Conservation (phyloP, 208 protist genomes). For the Leishmania amazonensis region DNA sequence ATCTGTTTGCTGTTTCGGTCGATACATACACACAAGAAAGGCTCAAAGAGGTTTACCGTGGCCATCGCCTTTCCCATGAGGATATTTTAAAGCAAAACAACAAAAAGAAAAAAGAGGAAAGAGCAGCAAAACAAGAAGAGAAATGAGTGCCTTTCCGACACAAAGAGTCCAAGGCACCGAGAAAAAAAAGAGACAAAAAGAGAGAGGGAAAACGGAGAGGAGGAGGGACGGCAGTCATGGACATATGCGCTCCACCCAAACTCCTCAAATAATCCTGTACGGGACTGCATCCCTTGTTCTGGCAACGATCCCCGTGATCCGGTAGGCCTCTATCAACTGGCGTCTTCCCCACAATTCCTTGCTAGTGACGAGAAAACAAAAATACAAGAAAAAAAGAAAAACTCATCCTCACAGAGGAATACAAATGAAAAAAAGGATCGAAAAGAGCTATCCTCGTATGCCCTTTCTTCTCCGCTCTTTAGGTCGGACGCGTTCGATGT, state of each 20-base stretch:
- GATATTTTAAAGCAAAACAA: not conserved
- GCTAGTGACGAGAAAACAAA: not conserved
- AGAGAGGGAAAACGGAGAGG: slow-evolving; percentile 13
- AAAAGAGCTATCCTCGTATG: not conserved
- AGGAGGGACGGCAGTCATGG: not conserved
- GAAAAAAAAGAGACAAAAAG: not conserved
- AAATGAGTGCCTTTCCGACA: not conserved
- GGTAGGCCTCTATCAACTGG: not conserved
- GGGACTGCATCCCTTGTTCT: not conserved
- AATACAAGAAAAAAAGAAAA: not conserved
- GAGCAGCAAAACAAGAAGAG: slow-evolving; percentile 8
- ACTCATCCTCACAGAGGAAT: not conserved
- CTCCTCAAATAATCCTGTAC: not conserved
- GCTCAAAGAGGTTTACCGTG: not conserved
- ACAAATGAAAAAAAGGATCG: not conserved
- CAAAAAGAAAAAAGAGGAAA: not conserved
- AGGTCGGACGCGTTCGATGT: not conserved
- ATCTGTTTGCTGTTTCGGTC: not conserved
- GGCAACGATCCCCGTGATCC: not conserved
- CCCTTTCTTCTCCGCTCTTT: not conserved
- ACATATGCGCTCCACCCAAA: not conserved
- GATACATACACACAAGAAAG: not conserved
- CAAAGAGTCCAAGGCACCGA: not conserved
- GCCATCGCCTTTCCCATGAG: not conserved
- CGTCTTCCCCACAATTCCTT: not conserved